Percentiles rank a stretch among this genome's conserved stretches.
These are phyloP conservation scores for Chlamydomonas sp. DNA, from an alignment of 139 green algal genomes.

Conservation along the genomic window DNA sequence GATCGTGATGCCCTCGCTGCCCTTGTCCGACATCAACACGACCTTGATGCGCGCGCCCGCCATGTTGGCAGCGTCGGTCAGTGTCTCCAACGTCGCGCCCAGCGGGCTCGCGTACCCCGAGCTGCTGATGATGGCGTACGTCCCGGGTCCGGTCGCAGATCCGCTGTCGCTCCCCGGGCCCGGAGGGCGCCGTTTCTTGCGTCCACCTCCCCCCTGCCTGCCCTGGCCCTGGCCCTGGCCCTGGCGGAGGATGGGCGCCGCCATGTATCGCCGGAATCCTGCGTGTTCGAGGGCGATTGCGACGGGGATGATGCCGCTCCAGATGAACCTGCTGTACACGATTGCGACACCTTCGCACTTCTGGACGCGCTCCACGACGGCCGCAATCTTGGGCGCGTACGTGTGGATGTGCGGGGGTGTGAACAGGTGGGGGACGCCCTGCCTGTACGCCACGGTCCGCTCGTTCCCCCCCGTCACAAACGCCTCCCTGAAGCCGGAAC, in stretches of 20 bases:
- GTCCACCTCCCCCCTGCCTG: background rate
- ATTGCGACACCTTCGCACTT: background rate
- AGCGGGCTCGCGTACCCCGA: background rate
- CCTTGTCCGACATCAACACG: conserved; percentile 9
- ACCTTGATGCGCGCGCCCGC: background rate
- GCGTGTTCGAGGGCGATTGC: conserved; percentile 18
- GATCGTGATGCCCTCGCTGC: conserved; percentile 19
- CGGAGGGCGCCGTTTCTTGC: no score
- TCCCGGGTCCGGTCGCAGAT: no score
- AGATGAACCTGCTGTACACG: conserved; percentile 8
- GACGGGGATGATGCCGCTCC: conserved; percentile 1
- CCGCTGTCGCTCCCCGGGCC: no score
- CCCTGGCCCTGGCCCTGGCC: background rate
- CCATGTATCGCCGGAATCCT: background rate
- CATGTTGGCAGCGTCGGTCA: background rate
- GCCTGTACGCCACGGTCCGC: background rate
- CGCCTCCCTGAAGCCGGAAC: no score
- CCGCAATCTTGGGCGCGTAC: conserved; percentile 15
- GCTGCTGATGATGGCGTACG: conserved; percentile 8
- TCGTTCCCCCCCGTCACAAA: no score
- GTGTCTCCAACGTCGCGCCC: background rate
- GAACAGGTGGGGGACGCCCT: background rate
- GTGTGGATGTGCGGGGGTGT: background rate
- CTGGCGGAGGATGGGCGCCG: background rate
- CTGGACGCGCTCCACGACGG: background rate